Conservation (phyloP, 176 grass and related monocot species). For the Avena insularis region DNA sequence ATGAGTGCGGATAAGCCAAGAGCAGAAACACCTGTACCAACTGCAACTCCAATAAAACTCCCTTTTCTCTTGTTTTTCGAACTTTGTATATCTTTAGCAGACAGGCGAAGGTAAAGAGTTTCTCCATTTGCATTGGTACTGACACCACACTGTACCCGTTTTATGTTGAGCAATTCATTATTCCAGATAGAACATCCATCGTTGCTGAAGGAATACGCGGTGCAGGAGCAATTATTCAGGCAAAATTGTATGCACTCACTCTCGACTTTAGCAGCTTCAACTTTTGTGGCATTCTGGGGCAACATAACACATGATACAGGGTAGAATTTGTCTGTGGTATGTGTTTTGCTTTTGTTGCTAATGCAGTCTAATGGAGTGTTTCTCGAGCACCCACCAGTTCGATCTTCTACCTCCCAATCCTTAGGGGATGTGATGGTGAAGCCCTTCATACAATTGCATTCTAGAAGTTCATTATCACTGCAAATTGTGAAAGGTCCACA, state of each 20-base stretch:
- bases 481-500: constrained; percentile 68
- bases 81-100: constrained; percentile 49
- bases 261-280: not conserved
- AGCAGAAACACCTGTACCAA: not conserved
- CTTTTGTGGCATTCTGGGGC: not conserved
- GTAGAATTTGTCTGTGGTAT: constrained; percentile 32
- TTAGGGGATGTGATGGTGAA: constrained; percentile 22
- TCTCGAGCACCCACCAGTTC: constrained; percentile 51
- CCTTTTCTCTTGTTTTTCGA: constrained; percentile 29
- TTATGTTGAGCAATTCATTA: constrained; percentile 51
- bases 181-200: constrained; percentile 59
- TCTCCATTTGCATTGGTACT: constrained; percentile 25
- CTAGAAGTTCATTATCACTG: not conserved
- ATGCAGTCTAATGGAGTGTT: constrained; percentile 44
- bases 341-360: constrained; percentile 9
- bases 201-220: constrained; percentile 44
- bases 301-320: not conserved
- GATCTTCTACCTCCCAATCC: constrained; percentile 50
- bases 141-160: not conserved
- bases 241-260: constrained; percentile 22
- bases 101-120: constrained; percentile 63
- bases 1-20: not conserved
- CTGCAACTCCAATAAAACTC: not conserved
- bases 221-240: constrained; percentile 61
- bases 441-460: constrained; percentile 57